These are phyloP conservation scores for Suhomyces sp. DNA, from an alignment of 805 yeast species.

Conservation along the genomic window DNA sequence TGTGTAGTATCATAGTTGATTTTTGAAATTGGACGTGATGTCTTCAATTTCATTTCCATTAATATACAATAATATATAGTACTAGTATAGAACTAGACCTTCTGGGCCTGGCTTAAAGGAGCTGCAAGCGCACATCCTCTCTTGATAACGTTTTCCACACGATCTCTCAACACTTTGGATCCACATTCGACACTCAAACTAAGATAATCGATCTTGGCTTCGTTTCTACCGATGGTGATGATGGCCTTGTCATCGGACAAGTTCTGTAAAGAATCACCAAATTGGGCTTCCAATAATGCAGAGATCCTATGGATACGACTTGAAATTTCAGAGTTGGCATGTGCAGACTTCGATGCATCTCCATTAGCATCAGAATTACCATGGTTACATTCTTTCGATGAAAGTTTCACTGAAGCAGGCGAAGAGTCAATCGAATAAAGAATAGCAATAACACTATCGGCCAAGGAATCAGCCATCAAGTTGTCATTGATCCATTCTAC, in stretches of 20 bases:
- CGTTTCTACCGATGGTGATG: constrained; percentile 71
- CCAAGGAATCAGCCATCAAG: constrained; percentile 81
- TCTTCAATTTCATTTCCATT: neutral
- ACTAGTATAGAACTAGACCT: constrained; percentile 9
- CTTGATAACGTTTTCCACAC: constrained; percentile 77
- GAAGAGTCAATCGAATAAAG: constrained; percentile 89
- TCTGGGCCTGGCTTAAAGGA: constrained; percentile 59
- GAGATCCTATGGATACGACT: constrained; percentile 50
- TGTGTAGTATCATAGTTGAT: no score
- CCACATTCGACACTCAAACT: constrained; percentile 67
- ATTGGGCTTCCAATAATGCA: constrained; percentile 73
- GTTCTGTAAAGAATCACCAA: constrained; percentile 68
- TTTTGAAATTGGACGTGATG: no score
- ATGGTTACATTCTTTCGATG: constrained; percentile 60
- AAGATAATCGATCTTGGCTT: constrained; percentile 65
- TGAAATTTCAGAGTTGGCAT: constrained; percentile 26
- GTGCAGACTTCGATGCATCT: constrained; percentile 19
- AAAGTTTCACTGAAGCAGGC: constrained; percentile 89
- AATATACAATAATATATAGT: constrained; percentile 1
- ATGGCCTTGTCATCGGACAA: constrained; percentile 48
- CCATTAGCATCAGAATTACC: constrained; percentile 16
- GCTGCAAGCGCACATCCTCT: constrained; percentile 82
- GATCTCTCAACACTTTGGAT: constrained; percentile 72
- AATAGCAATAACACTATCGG: constrained; percentile 91
- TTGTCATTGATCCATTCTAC: constrained; percentile 91